These are phyloP conservation scores for Fusarium guadeloupense DNA, from an alignment of 2,329 filamentous ascomycete species.

Conservation along the genomic window DNA sequence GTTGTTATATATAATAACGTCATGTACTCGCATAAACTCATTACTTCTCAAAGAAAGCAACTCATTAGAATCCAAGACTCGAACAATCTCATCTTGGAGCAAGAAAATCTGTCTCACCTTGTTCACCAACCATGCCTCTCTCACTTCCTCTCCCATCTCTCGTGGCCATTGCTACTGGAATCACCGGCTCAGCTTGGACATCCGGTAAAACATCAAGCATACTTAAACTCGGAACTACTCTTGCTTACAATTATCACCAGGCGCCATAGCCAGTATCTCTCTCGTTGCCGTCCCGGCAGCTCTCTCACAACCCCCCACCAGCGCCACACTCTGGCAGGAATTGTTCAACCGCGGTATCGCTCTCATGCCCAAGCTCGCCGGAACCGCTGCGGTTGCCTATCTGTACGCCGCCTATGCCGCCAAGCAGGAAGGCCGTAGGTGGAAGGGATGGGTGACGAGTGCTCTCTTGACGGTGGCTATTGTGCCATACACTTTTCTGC, in stretches of 20 bases:
- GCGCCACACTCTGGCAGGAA: slow-evolving; percentile 50
- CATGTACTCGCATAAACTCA: background rate
- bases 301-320: slow-evolving; percentile 41
- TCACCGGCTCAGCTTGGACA: slow-evolving; percentile 51
- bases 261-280: slow-evolving; percentile 50
- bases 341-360: slow-evolving; percentile 50
- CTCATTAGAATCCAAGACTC: background rate
- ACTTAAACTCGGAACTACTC: no score
- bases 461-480: slow-evolving; percentile 49
- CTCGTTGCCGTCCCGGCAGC: slow-evolving; percentile 48
- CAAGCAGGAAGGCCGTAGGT: slow-evolving; percentile 39
- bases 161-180: slow-evolving; percentile 50
- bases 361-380: slow-evolving; percentile 51
- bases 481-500: slow-evolving; percentile 52
- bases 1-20: no score
- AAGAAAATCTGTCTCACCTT: background rate
- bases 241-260: slow-evolving; percentile 38
- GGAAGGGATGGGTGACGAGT: slow-evolving; percentile 48
- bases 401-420: slow-evolving; percentile 50
- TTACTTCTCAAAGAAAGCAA: no score
- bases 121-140: slow-evolving; percentile 14
- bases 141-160: slow-evolving; percentile 44
- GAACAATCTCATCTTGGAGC: background rate
- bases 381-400: slow-evolving; percentile 47
- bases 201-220: slow-evolving; percentile 42